Base-by-base conservation (phyloP, 208 protist genomes). In the Entamoeba invadens region DNA sequence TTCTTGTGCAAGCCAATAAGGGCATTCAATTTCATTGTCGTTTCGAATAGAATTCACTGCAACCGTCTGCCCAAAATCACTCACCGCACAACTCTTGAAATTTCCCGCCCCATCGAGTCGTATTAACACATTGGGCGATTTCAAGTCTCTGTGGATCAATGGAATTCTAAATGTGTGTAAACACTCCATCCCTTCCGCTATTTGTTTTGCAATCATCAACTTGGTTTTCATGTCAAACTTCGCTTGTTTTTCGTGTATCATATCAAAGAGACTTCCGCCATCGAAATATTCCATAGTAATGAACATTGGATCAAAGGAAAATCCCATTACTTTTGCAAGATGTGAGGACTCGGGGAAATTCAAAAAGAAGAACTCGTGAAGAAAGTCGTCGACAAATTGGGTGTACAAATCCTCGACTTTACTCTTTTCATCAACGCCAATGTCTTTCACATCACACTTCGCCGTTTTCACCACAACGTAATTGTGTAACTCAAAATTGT, bases 121-220 rank as follows among this genome's bases (percentile, higher is more conserved):
- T 77, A 77, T 77, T n/a, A 77, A n/a, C 0, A 77, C 21, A 12
- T 77, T 77, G 5, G 57, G 21, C 25, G 6, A 8, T 77, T 93
- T 93, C 8, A 93, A 18, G 35, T 77, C n/a, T 91, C 92, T 44
- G 35, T 93, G 92, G n/a, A 93, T 44, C 10, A 93, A 21, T 50
- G n/a, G n/a, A 91, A 46, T 14, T 5, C 21, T 77, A 10, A 38
- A 12, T 44, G 12, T 68, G n/a, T 93, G 92, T 46, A 93, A 46
- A 12, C 14, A 91, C 8, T 16, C n/a, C 18, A 93, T 91, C 8
- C 21, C 92, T 45, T 45, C 45, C 21, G 35, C 31, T 45, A 93
- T 93, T 14, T 93, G 44, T 45, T 21, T 35, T 6, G 57, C 47
- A 25, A 93, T 77, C 6, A 46, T 6, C 8, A 92, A 31, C 38